phyloP scores from a whole-genome alignment of 1,284 basidiomycete genomes.

The Leccinum griseonigrum region DNA sequence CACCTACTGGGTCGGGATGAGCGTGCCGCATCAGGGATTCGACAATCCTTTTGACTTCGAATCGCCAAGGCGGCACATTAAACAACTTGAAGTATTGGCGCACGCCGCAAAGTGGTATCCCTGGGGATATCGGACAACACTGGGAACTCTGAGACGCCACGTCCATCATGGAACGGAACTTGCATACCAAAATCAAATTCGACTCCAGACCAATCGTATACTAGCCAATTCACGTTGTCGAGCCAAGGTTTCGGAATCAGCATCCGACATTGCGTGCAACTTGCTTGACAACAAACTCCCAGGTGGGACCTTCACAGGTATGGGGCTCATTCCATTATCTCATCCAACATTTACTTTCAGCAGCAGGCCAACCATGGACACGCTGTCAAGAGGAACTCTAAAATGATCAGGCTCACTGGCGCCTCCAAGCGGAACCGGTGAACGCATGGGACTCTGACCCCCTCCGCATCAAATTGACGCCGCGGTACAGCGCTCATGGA shows the following conservation, averaged over 20 bases:
- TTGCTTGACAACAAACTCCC: neutral
- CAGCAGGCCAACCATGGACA: too few species aligned
- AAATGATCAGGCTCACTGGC: neutral
- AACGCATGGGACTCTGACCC: neutral
- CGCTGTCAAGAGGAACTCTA: neutral
- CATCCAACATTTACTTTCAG: neutral
- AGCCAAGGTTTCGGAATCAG: neutral
- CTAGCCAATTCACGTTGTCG: neutral
- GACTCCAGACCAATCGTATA: neutral
- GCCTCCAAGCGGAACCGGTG: neutral
- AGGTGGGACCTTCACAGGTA: neutral
- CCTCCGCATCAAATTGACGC: neutral
- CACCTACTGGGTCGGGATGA: neutral
- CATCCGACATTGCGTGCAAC: neutral
- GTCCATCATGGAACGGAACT: neutral
- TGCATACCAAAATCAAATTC: neutral
- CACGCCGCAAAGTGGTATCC: neutral
- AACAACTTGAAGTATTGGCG: neutral
- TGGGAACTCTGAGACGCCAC: neutral
- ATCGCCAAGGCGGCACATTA: neutral
- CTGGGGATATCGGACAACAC: neutral
- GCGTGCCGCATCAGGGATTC: neutral
- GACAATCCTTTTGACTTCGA: neutral
- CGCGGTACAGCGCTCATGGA: neutral
- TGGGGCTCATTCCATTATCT: neutral